Base-by-base conservation (phyloP, 1,284 basidiomycete genomes). In the Naganishia albida region DNA sequence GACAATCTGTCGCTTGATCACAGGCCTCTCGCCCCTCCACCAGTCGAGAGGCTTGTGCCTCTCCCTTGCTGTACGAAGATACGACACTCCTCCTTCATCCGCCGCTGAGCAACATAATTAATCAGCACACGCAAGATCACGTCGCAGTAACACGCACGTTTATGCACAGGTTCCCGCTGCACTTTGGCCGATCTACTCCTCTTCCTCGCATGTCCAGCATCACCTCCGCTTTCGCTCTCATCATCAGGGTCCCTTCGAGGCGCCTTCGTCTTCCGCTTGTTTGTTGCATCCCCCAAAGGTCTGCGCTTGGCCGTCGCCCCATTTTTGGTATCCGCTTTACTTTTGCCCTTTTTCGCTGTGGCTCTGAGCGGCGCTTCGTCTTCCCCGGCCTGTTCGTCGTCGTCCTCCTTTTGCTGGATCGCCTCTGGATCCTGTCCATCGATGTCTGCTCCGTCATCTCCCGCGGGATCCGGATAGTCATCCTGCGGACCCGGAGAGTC, bases 21-120 rank as follows among this genome's bases (percentile, higher is more conserved):
- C 86, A 28, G 92, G 85, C 68, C 87, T 88, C 77, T 99, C 95
- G 69, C 87, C 86, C n/a, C 91, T 85, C 96, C 96, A 99, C 81
- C 84, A 96, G 46, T 92, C 89, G 30, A 99, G 82, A 1, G 95
- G 96, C 53, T 81, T 81, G 18, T 62, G 64, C 25, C 67, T 44
- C 50, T 68, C 67, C 12, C 54, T 54, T 6, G 43, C 52, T 23
- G 67, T 65, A 18, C 67, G 51, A 1, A 68, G 46, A 28, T 57
- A 57, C n/a, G 56, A 62, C n/a, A 48, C 49, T 46, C 67, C 64
- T 46, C 64, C 63, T 51, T 59, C 49, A 30, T 64, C 63, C 1
- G 59, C 67, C 42, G 49, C 63, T 68, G 23, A 54, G 39, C 49
- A 43, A 50, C 10, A 30, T 39, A 49, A 25, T 15, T n/a, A 28